Evolutionary conservation across 768 basidiomycete genomes (phyloP), one percentile per base, ranked within the genome.

Genomic region (Rhodosporidiobolus odoratus): DNA sequence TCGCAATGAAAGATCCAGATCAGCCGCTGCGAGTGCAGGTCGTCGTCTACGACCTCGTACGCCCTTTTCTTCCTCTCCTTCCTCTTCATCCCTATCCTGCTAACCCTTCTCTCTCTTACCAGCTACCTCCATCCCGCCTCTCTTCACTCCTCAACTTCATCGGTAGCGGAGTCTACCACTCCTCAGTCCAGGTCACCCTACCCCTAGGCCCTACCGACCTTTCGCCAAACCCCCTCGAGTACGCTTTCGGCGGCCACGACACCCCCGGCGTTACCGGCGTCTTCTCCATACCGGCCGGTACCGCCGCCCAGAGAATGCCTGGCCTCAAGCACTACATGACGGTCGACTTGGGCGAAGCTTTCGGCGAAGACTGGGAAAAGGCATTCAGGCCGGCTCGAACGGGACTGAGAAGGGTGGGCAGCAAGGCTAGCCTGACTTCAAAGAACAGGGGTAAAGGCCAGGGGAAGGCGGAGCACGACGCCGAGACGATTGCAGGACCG

Each of bases 181-280:
- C 71, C 17, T 62, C 59, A 19, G 67, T 72, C 16, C 32, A 56
- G 53, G 58, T 72, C 50, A 4, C 38, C 17, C 21, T 68, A 30
- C 71, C 71, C 4, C 71, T 68, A 54, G 62, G 63, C 30, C 71
- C 71, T 2, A 45, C 71, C 53, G 66, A 68, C 54, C 23, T 16
- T 25, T 17, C 56, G 23, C 67, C 66, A 4, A 13, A 34, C 0
- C 53, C 58, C 3, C 12, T 15, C 25, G 71, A 72, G n/a, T 68
- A 34, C 34, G 71, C 71, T 34, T 72, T 65, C 48, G 71, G 71
- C 16, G 71, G 71, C 1, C 71, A 72, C 48, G 63, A 68, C 47
- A 21, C 45, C 25, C 59, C 54, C 9, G 47, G 41, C 30, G 19
- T 48, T 8, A 37, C 59, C 9, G 71, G 71, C 37, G 23, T 72